Percentiles rank a stretch among this genome's conserved stretches.
phyloP scores from a whole-genome alignment of 2,329 filamentous ascomycete genomes.

The Xylaria polymorpha region DNA sequence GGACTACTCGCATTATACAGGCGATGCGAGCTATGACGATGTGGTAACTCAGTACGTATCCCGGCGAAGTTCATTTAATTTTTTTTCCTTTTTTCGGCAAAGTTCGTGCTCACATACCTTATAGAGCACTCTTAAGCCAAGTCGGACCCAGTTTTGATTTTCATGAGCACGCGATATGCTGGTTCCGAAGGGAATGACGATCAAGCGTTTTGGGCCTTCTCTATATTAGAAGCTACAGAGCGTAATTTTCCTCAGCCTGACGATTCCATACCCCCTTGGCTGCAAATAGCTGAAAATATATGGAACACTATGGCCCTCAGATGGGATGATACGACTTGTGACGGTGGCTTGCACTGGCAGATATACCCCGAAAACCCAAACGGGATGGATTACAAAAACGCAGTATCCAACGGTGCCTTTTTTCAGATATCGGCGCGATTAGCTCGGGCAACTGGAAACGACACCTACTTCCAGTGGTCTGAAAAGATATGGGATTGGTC shows the following conservation, averaged over 20 bases:
- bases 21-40: conserved; percentile 71
- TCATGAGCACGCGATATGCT: conserved; percentile 66
- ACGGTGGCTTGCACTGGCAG: conserved; percentile 83
- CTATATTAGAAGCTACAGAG: conserved; percentile 75
- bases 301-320: conserved; percentile 77
- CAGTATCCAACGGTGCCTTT: conserved; percentile 82
- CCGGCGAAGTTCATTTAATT: neutral
- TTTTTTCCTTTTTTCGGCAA: too few species aligned
- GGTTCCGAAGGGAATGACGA: conserved; percentile 79
- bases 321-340: conserved; percentile 76
- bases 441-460: conserved; percentile 74
- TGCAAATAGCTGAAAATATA: conserved; percentile 74
- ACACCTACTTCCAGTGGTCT: conserved; percentile 75
- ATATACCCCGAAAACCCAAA: conserved; percentile 79
- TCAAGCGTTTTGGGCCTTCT: conserved; percentile 78
- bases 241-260: conserved; percentile 73
- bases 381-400: conserved; percentile 86
- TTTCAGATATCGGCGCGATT: conserved; percentile 84
- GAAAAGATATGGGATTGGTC: conserved; percentile 75
- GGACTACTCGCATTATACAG: conserved; percentile 76
- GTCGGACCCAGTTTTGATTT: conserved; percentile 70
- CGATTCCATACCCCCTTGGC: conserved; percentile 68
- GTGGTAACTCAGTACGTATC: conserved; percentile 59
- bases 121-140: conserved; percentile 65
- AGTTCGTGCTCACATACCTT: too few species aligned